Base-by-base conservation (phyloP, 352 stramenopile genomes). In the Phytophthora kernoviae region DNA sequence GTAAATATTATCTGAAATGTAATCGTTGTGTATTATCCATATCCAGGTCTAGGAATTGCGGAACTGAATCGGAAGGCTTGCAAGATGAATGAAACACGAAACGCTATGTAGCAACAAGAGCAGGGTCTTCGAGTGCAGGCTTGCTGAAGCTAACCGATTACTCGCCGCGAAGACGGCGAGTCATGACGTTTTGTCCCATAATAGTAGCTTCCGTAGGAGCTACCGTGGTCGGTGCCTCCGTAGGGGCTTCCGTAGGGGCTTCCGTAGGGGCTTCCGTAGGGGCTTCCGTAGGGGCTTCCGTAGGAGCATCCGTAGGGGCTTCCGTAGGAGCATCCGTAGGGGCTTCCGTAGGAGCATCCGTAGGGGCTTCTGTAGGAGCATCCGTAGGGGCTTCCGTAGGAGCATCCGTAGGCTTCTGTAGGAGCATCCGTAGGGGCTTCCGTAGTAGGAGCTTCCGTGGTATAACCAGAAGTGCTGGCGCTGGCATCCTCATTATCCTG, bases 71-170 rank as follows among this genome's bases (percentile, higher is more conserved):
- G 34, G 8, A 41, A 18, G 34, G 14, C 34, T 18, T 43, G n/a
- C 12, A 43, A 17, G n/a, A 43, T 43, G 33, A 54, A 44, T 40
- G 22, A 52, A 68, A 68, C 54, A 68, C 8, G 53, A 68, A 63
- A 62, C 59, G 39, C 54, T 41, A 58, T 44, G 30, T 12, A 54
- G 42, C 45, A 49, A 50, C 44, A 50, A 53, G 34, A 36, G 30
- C 21, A 10, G 49, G 14, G 22, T 18, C 11, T 33, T 46, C 17
- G 17, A 40, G 5, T 41, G 15, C 56, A 20, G 20, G 26, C n/a
- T n/a, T 24, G 20, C 24, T 6, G 37, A 42, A 34, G 14, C 24
- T 21, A 26, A 27, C 26, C 9, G 17, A 45, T 54, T 54, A 64
- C 30, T 56, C 52, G 53, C 26, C 22, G 18, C 53, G 60, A 34